Conservation (phyloP, 2,329 filamentous ascomycete species). For the Talaromyces funiculosus region DNA sequence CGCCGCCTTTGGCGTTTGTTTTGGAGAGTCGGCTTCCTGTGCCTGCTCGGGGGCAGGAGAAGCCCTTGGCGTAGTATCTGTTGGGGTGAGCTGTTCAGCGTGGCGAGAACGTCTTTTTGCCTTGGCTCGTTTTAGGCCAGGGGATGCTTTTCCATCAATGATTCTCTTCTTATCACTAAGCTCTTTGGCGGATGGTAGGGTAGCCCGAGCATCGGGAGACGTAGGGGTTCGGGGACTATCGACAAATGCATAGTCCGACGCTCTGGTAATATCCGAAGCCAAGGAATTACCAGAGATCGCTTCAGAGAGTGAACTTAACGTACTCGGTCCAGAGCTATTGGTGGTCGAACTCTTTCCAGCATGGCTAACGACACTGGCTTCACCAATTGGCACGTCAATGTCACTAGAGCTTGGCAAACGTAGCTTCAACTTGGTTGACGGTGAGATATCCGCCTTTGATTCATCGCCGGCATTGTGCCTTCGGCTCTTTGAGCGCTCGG, state of each 20-base stretch:
- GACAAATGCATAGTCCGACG: constrained; percentile 28
- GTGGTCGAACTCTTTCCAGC: constrained; percentile 36
- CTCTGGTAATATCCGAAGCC: constrained; percentile 28
- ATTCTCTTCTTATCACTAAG: constrained; percentile 19
- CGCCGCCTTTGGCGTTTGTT: constrained; percentile 12
- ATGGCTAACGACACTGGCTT: constrained; percentile 45
- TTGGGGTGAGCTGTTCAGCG: constrained; percentile 27
- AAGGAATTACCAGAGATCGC: constrained; percentile 26
- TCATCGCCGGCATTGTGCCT: constrained; percentile 23
- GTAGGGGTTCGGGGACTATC: constrained; percentile 19
- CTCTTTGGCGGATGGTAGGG: constrained; percentile 26
- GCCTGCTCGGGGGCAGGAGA: constrained; percentile 21
- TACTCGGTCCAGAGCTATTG: constrained; percentile 29
- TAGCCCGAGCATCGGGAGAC: constrained; percentile 21
- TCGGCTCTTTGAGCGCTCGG: constrained; percentile 37
- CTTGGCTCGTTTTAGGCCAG: constrained; percentile 36
- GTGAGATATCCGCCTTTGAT: constrained; percentile 17
- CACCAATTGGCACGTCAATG: constrained; percentile 58
- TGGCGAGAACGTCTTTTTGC: constrained; percentile 37
- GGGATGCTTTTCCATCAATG: constrained; percentile 27
- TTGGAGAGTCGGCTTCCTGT: constrained; percentile 16
- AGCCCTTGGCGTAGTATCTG: constrained; percentile 21
- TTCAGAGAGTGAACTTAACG: constrained; percentile 23
- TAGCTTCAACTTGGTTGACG: constrained; percentile 31
- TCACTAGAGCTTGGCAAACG: constrained; percentile 44